These are phyloP conservation scores for Lachancea sp. DNA, from an alignment of 805 yeast genomes.

Conservation along the genomic window DNA sequence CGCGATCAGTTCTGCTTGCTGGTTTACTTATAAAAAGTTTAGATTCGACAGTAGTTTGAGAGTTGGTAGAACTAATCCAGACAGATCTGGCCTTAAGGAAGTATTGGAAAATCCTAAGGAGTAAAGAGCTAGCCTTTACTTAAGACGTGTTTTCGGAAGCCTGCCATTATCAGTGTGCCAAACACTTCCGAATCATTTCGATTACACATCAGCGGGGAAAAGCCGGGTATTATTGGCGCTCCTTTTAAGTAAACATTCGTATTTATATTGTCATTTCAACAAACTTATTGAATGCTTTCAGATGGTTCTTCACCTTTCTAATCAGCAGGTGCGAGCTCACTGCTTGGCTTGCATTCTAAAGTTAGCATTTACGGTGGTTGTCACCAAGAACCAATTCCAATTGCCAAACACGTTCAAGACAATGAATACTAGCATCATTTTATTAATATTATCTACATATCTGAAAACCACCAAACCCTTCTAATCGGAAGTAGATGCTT, in stretches of 20 bases:
- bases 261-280: conserved; percentile 1
- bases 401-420: not conserved
- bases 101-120: conserved; percentile 18
- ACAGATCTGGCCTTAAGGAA: conserved; percentile 29
- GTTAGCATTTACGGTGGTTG: not conserved
- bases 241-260: conserved; percentile 1
- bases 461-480: not conserved
- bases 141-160: not conserved
- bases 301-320: too few species aligned
- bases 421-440: conserved; percentile 1
- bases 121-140: not conserved
- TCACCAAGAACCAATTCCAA: not conserved
- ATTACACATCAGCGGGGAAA: not conserved
- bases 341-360: not conserved
- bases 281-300: not conserved
- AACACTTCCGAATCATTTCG: not conserved
- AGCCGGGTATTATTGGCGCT: not conserved
- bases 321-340: too few species aligned
- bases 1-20: conserved; percentile 45
- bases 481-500: conserved; percentile 6
- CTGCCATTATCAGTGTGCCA: not conserved
- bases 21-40: conserved; percentile 47
- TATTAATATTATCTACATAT: too few species aligned
- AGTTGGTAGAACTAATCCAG: conserved; percentile 44
- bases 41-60: conserved; percentile 44